Conservation (phyloP, 2,329 filamentous ascomycete genomes). For the Sclerotinia nivalis region DNA sequence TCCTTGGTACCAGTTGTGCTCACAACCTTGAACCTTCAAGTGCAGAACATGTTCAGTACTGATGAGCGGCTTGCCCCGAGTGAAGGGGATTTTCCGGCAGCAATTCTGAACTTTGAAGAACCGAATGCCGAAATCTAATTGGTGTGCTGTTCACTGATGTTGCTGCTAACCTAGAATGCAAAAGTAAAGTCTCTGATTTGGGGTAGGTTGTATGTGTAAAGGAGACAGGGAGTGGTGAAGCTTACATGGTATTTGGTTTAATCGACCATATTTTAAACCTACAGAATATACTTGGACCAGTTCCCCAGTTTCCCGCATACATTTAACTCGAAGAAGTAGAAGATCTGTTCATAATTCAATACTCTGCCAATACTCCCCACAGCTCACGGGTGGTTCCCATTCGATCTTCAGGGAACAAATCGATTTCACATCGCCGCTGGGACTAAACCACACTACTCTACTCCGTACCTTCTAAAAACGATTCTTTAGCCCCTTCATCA, state of each 20-base stretch:
- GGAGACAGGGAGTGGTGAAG: not conserved
- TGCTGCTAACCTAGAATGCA: not conserved
- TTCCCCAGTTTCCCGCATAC: not conserved
- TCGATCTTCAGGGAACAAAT: not conserved
- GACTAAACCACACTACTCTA: not conserved
- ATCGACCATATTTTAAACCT: not conserved
- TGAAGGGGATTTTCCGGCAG: not conserved
- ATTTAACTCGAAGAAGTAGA: constrained; percentile 4
- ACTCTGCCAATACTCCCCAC: constrained; percentile 5
- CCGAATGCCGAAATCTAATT: not conserved
- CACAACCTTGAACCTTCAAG: not conserved
- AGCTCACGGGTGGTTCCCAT: constrained; percentile 6
- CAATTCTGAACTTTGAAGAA: not conserved
- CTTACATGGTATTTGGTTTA: not conserved
- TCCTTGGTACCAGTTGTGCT: not conserved
- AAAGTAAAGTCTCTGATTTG: not conserved
- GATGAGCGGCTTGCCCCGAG: not conserved
- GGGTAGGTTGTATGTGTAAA: too few species aligned
- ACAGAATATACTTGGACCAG: not conserved
- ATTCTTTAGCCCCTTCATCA: not conserved
- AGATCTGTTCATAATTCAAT: constrained; percentile 13
- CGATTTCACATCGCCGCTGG: not conserved
- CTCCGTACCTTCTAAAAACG: not conserved
- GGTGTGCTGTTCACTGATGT: not conserved
- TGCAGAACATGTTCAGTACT: not conserved